Conservation (phyloP, 768 basidiomycete species). For the Kwoniella shandongensis region DNA sequence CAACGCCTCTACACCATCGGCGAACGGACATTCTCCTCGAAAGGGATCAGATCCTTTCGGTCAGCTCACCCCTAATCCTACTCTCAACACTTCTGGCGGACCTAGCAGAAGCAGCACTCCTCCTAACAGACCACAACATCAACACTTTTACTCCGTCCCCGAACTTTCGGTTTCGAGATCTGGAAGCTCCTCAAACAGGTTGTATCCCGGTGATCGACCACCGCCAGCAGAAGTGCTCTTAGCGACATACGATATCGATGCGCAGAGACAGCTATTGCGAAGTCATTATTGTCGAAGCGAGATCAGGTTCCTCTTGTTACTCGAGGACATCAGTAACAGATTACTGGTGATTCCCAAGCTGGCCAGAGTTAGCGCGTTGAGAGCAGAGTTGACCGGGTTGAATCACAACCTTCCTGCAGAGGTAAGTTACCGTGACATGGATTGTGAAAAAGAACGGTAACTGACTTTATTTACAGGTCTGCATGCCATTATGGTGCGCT, state of each 20-base stretch:
- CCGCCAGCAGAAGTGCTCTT: slow-evolving; percentile 58
- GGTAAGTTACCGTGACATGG: slow-evolving; percentile 57
- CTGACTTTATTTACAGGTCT: slow-evolving; percentile 38
- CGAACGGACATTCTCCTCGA: slow-evolving; percentile 7
- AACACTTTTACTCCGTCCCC: slow-evolving; percentile 46
- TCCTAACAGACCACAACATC: slow-evolving; percentile 23
- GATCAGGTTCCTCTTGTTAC: slow-evolving; percentile 79
- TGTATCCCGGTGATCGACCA: slow-evolving; percentile 38
- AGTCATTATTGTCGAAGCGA: slow-evolving; percentile 89
- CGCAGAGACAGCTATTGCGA: slow-evolving; percentile 72
- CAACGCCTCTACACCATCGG: slow-evolving; percentile 3
- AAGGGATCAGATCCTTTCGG: slow-evolving; percentile 44
- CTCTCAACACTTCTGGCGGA: slow-evolving; percentile 7
- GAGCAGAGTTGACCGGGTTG: slow-evolving; percentile 90
- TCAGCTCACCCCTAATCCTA: slow-evolving; percentile 19
- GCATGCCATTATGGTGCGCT: slow-evolving; percentile 57
- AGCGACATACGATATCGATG: slow-evolving; percentile 65
- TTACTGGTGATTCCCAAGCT: slow-evolving; percentile 88
- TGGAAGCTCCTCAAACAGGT: slow-evolving; percentile 10
- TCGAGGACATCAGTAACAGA: slow-evolving; percentile 90
- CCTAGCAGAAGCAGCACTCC: slow-evolving; percentile 5
- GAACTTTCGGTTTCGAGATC: slow-evolving; percentile 32
- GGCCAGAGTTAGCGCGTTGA: slow-evolving; percentile 90
- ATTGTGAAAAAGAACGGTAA: neutral
- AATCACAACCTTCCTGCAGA: slow-evolving; percentile 97